Conservation (phyloP, 2,329 filamentous ascomycete genomes). For the Penicillium vulpinum region DNA sequence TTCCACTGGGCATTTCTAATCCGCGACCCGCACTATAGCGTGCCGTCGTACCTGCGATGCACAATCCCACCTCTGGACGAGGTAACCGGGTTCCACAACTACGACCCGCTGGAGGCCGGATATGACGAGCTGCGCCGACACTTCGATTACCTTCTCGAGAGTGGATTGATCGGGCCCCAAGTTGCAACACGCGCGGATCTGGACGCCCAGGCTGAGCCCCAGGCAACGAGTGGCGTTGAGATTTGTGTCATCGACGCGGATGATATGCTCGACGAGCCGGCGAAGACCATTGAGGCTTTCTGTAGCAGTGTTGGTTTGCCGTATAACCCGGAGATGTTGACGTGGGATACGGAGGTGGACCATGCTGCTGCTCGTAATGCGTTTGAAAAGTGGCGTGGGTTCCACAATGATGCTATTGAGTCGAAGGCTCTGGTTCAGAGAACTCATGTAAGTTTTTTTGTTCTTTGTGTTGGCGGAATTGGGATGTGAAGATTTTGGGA, state of each 20-base stretch:
- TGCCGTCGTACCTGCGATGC: slow-evolving; percentile 93
- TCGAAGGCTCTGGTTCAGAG: slow-evolving; percentile 72
- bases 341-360: slow-evolving; percentile 76
- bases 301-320: slow-evolving; percentile 78
- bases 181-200: slow-evolving; percentile 49
- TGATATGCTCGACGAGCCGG: slow-evolving; percentile 83
- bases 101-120: slow-evolving; percentile 84
- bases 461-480: background rate
- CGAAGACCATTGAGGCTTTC: slow-evolving; percentile 72
- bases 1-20: slow-evolving; percentile 98
- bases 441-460: slow-evolving; percentile 40
- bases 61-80: slow-evolving; percentile 82
- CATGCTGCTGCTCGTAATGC: slow-evolving; percentile 67
- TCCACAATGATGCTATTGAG: slow-evolving; percentile 90
- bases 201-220: slow-evolving; percentile 29
- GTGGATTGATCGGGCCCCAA: slow-evolving; percentile 69
- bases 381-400: slow-evolving; percentile 97
- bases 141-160: slow-evolving; percentile 77
- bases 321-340: slow-evolving; percentile 75
- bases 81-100: slow-evolving; percentile 81
- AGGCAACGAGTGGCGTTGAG: slow-evolving; percentile 37
- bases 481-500: background rate
- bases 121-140: slow-evolving; percentile 83
- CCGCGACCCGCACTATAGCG: slow-evolving; percentile 86
- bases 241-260: slow-evolving; percentile 92